Percentiles rank a stretch among this genome's conserved stretches.
These are phyloP conservation scores for Penicillium alfredii DNA, from an alignment of 495 filamentous ascomycete genomes.

Conservation along the genomic window DNA sequence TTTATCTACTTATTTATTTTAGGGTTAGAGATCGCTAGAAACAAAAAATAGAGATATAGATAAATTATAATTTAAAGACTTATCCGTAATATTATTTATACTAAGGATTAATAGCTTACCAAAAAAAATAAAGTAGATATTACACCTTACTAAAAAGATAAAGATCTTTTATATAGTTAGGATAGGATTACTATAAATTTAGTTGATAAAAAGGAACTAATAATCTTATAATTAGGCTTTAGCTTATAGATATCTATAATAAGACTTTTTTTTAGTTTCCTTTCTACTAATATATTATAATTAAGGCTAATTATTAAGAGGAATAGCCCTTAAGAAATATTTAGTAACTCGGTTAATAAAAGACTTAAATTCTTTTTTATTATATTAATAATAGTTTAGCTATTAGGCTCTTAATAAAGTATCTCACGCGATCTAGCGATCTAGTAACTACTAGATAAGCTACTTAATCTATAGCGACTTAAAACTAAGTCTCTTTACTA, in stretches of 20 bases:
- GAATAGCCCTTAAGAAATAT: conserved; percentile 14
- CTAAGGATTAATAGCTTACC: conserved; percentile 2
- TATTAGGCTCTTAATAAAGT: conserved; percentile 26
- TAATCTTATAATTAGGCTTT: conserved; percentile 6
- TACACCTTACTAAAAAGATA: conserved; percentile 5
- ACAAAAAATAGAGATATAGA: conserved; percentile 6
- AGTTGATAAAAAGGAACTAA: conserved; percentile 11
- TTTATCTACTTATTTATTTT: background rate
- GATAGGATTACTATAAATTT: conserved; percentile 6
- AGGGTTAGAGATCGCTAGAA: background rate
- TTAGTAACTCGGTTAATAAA: conserved; percentile 17
- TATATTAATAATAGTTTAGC: conserved; percentile 25
- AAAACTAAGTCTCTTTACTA: conserved; percentile 28
- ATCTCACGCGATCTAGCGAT: conserved; percentile 25
- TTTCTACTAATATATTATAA: conserved; percentile 2
- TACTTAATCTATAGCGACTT: conserved; percentile 20
- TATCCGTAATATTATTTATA: background rate
- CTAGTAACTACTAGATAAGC: conserved; percentile 22
- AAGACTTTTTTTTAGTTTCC: conserved; percentile 8
- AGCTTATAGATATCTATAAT: conserved; percentile 6
- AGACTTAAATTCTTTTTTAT: conserved; percentile 15
- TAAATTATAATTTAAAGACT: background rate
- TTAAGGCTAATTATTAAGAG: conserved; percentile 6
- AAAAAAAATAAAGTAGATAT: conserved; percentile 9
- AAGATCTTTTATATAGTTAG: conserved; percentile 1